Percentiles rank a stretch among this genome's conserved stretches.
Conservation (phyloP, 345 rosid species). For the Rhodamnia rubescens region DNA sequence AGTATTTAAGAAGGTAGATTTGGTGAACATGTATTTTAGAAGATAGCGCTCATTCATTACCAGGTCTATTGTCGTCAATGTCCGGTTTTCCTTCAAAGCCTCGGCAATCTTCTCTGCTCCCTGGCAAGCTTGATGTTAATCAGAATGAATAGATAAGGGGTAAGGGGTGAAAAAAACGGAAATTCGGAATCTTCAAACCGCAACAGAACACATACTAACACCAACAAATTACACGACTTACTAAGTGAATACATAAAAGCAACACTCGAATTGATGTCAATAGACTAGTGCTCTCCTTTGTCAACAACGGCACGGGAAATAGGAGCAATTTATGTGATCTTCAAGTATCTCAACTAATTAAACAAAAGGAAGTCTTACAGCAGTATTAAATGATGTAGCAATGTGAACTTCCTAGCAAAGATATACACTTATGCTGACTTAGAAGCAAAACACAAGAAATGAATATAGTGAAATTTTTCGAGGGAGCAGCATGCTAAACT, state of each 20-base stretch:
- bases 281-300: background rate
- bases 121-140: slow-evolving; percentile 23
- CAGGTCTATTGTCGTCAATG: slow-evolving; percentile 68
- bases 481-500: background rate
- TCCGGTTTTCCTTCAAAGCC: slow-evolving; percentile 75
- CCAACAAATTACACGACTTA: background rate
- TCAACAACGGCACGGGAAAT: background rate
- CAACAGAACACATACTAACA: background rate
- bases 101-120: slow-evolving; percentile 85
- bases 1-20: background rate
- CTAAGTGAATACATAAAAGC: background rate
- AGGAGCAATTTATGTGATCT: background rate
- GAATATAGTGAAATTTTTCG: background rate
- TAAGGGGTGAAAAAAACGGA: background rate
- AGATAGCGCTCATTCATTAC: slow-evolving; percentile 24
- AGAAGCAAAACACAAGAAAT: background rate
- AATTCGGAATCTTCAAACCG: background rate
- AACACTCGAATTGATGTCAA: background rate
- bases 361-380: background rate
- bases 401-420: background rate
- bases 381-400: background rate
- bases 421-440: background rate
- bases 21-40: background rate
- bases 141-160: background rate
- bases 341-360: background rate